Percentiles rank a stretch among this genome's conserved stretches.
phyloP scores from a whole-genome alignment of 495 filamentous ascomycete genomes.

The Lentithecium fluviatile region DNA sequence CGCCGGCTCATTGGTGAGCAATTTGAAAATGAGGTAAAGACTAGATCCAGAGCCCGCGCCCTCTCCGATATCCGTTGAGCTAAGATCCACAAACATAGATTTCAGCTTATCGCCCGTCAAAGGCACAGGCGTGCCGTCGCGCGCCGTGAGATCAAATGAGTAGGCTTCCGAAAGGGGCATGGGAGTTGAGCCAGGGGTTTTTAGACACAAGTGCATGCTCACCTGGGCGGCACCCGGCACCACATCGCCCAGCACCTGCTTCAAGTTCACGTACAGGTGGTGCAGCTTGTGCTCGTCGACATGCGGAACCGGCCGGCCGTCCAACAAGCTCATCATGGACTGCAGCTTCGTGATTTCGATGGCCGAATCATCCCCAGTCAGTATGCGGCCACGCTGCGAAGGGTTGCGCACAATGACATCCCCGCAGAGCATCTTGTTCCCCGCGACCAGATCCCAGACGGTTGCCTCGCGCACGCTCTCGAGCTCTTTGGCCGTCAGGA shows the following conservation, averaged over 20 bases:
- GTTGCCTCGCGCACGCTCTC: slow-evolving; percentile 72
- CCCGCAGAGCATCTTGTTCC: slow-evolving; percentile 86
- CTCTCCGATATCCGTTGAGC: slow-evolving; percentile 79
- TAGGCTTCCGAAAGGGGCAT: slow-evolving; percentile 79
- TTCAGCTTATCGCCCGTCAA: slow-evolving; percentile 63
- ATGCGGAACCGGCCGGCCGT: slow-evolving; percentile 64
- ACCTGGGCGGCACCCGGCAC: slow-evolving; percentile 67
- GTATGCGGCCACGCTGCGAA: slow-evolving; percentile 71
- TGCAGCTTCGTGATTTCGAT: slow-evolving; percentile 89
- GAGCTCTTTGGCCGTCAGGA: slow-evolving; percentile 84
- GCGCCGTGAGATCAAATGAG: slow-evolving; percentile 71
- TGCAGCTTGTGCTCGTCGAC: slow-evolving; percentile 73
- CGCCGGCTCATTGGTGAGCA: slow-evolving; percentile 59
- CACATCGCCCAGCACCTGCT: slow-evolving; percentile 69
- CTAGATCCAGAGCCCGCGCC: slow-evolving; percentile 62
- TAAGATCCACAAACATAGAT: slow-evolving; percentile 84
- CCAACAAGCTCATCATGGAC: slow-evolving; percentile 91
- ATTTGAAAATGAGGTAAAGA: slow-evolving; percentile 80
- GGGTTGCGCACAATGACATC: slow-evolving; percentile 95
- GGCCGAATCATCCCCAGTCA: slow-evolving; percentile 90
- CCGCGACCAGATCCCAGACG: slow-evolving; percentile 90
- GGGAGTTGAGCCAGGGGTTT: slow-evolving; percentile 58
- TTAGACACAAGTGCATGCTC: slow-evolving; percentile 74
- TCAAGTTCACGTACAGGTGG: slow-evolving; percentile 83
- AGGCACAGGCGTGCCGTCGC: slow-evolving; percentile 48